Percentiles rank a stretch among this genome's conserved stretches.
phyloP scores from a whole-genome alignment of 352 stramenopile species.

The Aphanomyces cochlioides region DNA sequence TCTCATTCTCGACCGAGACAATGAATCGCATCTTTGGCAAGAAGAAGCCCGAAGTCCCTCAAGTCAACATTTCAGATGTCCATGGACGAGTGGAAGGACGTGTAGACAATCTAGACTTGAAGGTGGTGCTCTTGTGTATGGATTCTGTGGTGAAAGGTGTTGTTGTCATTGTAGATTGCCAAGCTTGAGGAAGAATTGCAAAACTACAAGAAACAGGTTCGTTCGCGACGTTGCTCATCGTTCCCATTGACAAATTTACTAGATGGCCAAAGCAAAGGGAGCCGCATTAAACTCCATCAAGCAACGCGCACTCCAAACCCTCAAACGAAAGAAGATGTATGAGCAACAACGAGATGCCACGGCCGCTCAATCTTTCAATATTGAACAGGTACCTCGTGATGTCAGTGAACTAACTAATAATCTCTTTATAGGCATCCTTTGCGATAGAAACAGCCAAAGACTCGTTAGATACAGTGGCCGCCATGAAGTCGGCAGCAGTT shows the following conservation, averaged over 20 bases:
- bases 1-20: slow-evolving; percentile 11
- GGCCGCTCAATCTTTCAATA: slow-evolving; percentile 79
- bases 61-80: slow-evolving; percentile 79
- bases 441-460: slow-evolving; percentile 92
- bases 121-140: slow-evolving; percentile 40
- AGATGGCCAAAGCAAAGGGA: slow-evolving; percentile 76
- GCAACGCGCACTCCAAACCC: slow-evolving; percentile 77
- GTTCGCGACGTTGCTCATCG: not conserved
- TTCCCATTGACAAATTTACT: not conserved
- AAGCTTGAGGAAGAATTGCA: slow-evolving; percentile 78
- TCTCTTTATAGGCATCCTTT: slow-evolving; percentile 57
- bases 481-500: slow-evolving; percentile 91
- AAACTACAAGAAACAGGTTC: slow-evolving; percentile 71
- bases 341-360: slow-evolving; percentile 78
- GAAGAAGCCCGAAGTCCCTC: slow-evolving; percentile 68
- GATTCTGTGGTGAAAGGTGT: not conserved
- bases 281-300: slow-evolving; percentile 71
- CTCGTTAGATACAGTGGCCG: slow-evolving; percentile 88
- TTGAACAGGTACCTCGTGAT: slow-evolving; percentile 59
- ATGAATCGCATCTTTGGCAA: slow-evolving; percentile 86
- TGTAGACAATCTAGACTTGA: slow-evolving; percentile 72
- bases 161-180: slow-evolving; percentile 46
- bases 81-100: slow-evolving; percentile 66
- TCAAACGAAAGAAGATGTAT: slow-evolving; percentile 89
- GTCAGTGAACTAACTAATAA: slow-evolving; percentile 14